phyloP scores from a whole-genome alignment of 2,329 filamentous ascomycete species.

The Colletotrichum sp. region DNA sequence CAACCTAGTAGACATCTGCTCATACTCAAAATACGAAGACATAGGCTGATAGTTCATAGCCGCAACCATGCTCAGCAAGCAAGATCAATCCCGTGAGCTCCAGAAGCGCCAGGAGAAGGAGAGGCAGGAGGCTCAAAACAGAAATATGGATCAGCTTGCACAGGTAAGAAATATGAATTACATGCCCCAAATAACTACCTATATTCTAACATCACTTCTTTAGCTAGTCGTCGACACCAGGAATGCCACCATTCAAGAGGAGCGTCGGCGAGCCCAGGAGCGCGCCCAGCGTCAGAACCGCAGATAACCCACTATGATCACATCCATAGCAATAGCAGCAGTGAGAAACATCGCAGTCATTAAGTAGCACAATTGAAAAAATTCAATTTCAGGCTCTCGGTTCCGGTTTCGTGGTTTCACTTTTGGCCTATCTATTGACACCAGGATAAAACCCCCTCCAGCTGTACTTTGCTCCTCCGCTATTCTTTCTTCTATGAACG shows the following conservation, averaged over 20 bases:
- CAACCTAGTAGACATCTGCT: background rate
- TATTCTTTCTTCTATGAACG: background rate
- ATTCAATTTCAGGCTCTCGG: accelerated
- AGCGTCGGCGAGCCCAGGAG: background rate
- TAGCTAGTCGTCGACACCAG: background rate
- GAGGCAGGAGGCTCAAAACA: background rate
- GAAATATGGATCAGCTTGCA: background rate
- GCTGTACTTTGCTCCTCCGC: background rate
- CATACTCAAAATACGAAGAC: background rate
- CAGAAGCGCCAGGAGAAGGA: background rate
- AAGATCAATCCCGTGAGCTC: background rate
- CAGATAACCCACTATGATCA: background rate
- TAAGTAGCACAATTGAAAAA: background rate
- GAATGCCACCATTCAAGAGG: background rate
- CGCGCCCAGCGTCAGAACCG: background rate
- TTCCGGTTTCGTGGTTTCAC: background rate
- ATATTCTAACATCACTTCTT: background rate
- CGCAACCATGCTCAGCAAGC: background rate
- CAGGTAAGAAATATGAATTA: background rate
- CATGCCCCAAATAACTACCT: background rate
- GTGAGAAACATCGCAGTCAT: background rate
- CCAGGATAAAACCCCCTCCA: background rate
- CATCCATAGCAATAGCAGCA: background rate
- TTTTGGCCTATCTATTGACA: background rate
- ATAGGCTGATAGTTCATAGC: background rate